Base-by-base conservation (phyloP, 2,329 filamentous ascomycete genomes). In the Zymoseptoria crescenta region DNA sequence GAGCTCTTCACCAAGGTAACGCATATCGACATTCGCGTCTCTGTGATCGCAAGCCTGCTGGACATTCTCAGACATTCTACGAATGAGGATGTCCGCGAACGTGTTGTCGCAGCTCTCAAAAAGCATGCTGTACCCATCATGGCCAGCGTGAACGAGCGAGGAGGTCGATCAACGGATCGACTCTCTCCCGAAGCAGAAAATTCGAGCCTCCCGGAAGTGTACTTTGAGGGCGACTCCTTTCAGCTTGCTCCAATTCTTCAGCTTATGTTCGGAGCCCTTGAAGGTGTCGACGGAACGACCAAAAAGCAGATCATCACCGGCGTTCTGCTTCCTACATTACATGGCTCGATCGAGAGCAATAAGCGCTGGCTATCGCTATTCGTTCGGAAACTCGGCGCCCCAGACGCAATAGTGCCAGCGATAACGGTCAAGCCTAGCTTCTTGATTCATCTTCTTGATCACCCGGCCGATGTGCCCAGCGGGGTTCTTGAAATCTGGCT, bases 11-110 rank as follows among this genome's bases (percentile, higher is more conserved):
- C 61, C 4, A 68, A 61, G 10, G 63, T 66, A 3, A 67, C 67
- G 4, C 76, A 79, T 56, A 62, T 71, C 1, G 76, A 78, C 61
- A 70, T 77, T 20, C 68, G 70, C 3, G 60, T 70, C 8, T 70
- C 71, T 6, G 64, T 73, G 1, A 56, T 75, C 1, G 67, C 71
- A 2, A 74, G 69, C 35, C 62, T 77, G 9, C 55, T 76, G 5
- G 62, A 59, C 24, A 67, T 74, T 56, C 63, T 74, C 4, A 29
- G 16, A 8, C 56, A 20, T 52, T 60, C 56, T 21, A 58, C 49
- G 21, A 53, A 54, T 56, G 52, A n/a, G 19, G 60, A 35, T 3
- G 61, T 53, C 45, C 64, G 54, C 53, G 58, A 20, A 48, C 59
- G 24, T 55, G 65, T 55, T 63, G 72, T 30, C 24, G 73, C 6